Conservation (phyloP, 345 rosid species). For the Gossypium rotundifolium region DNA sequence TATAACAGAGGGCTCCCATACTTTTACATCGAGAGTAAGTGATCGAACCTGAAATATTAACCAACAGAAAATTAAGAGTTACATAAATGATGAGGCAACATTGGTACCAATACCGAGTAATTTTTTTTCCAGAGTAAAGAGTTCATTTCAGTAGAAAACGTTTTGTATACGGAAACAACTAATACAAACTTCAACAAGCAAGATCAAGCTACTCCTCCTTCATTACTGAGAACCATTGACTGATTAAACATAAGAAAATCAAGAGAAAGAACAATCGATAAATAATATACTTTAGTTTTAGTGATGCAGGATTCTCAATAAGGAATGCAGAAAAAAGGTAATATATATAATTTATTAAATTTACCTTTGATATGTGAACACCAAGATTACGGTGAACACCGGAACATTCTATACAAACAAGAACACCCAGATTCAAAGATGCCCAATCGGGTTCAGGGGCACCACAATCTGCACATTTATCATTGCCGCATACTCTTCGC, state of each 20-base stretch:
- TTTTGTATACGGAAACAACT: background rate
- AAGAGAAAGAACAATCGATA: background rate
- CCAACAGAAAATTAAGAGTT: constrained; percentile 8
- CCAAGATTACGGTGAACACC: constrained; percentile 99
- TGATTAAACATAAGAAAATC: background rate
- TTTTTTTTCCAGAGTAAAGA: background rate
- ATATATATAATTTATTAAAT: background rate
- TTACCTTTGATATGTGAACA: constrained; percentile 93
- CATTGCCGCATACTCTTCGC: constrained; percentile 78
- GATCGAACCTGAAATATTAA: constrained; percentile 74
- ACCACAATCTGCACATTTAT: constrained; percentile 98
- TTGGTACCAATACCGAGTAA: background rate
- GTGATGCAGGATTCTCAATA: background rate
- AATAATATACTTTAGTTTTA: background rate
- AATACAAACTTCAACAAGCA: background rate
- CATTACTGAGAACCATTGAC: background rate
- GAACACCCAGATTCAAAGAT: constrained; percentile 88
- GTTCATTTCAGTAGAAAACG: background rate
- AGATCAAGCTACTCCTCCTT: background rate
- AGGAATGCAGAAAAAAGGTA: background rate
- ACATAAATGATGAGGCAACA: constrained; percentile 2
- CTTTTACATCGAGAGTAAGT: constrained; percentile 93
- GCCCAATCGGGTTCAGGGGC: constrained; percentile 98
- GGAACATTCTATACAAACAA: constrained; percentile 96
- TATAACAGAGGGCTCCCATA: constrained; percentile 98